Percentiles rank a stretch among this genome's conserved stretches.
These are phyloP conservation scores for Isoetes taiwanensis DNA, from an alignment of 75 land plant genomes.

Conservation along the genomic window DNA sequence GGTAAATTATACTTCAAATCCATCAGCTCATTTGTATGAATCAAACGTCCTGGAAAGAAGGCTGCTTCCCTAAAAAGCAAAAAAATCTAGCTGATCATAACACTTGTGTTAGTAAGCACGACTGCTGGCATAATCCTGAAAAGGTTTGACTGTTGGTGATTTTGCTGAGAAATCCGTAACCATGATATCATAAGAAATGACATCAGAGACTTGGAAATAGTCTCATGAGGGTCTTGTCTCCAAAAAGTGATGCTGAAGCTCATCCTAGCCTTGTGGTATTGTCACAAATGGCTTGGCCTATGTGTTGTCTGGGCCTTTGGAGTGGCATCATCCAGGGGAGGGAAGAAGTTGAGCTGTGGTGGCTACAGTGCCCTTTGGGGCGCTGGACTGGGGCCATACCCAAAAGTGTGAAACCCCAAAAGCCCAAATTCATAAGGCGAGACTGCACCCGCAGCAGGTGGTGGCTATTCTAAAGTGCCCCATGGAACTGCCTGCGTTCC, in stretches of 20 bases:
- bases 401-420: too few relatives aligned
- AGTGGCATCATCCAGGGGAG: slow-evolving; percentile 44
- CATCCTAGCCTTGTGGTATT: slow-evolving; percentile 31
- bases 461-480: too few relatives aligned
- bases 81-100: too few relatives aligned
- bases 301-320: slow-evolving; percentile 32
- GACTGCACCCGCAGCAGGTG: too few relatives aligned
- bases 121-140: neutral
- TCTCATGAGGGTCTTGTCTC: slow-evolving; percentile 46
- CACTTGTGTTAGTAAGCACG: neutral
- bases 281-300: slow-evolving; percentile 35
- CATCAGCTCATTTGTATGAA: slow-evolving; percentile 84
- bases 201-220: slow-evolving; percentile 57
- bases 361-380: slow-evolving; percentile 68
- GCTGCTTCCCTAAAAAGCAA: slow-evolving; percentile 90
- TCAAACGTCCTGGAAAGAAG: slow-evolving; percentile 72
- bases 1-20: too few relatives aligned
- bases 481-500: too few relatives aligned
- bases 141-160: neutral
- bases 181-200: slow-evolving; percentile 71
- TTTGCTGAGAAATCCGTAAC: slow-evolving; percentile 13
- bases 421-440: too few relatives aligned
- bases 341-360: slow-evolving; percentile 45
- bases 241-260: slow-evolving; percentile 24
- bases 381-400: too few relatives aligned